A percentile compares a stretch with the other conserved stretches of the same genome.
Evolutionary conservation across 2,329 filamentous ascomycete species (phyloP).

Genomic region (Tolypocladium amazonense): DNA sequence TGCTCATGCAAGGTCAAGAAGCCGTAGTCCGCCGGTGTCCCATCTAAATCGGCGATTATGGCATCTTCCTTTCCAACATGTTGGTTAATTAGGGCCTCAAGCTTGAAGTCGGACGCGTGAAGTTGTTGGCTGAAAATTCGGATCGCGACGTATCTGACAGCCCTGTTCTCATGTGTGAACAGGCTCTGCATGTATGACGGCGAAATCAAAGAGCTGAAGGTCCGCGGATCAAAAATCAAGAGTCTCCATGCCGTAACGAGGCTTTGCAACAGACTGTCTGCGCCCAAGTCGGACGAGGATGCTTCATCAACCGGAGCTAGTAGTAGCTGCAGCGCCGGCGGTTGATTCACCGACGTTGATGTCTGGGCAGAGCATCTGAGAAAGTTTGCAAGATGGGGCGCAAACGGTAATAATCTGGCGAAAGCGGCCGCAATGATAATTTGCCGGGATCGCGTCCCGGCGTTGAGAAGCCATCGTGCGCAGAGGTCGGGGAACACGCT

Average conservation of each 20-base stretch:
- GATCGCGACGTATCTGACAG: slow-evolving; percentile 71
- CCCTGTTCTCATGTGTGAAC: slow-evolving; percentile 47
- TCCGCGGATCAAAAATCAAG: slow-evolving; percentile 61
- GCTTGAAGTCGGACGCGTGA: slow-evolving; percentile 67
- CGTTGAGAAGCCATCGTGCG: slow-evolving; percentile 60
- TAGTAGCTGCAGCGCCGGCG: slow-evolving; percentile 17
- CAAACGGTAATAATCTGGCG: slow-evolving; percentile 70
- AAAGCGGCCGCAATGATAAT: slow-evolving; percentile 55
- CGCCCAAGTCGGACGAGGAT: slow-evolving; percentile 11
- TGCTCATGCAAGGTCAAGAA: slow-evolving; percentile 56
- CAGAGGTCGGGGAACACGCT: slow-evolving; percentile 71
- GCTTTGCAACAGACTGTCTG: slow-evolving; percentile 14
- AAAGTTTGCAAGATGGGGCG: slow-evolving; percentile 67
- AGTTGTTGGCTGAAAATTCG: slow-evolving; percentile 72
- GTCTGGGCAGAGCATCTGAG: slow-evolving; percentile 38
- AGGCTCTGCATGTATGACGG: slow-evolving; percentile 58
- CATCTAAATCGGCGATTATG: slow-evolving; percentile 66
- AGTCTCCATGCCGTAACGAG: slow-evolving; percentile 59
- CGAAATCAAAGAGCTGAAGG: slow-evolving; percentile 55
- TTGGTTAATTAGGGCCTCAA: slow-evolving; percentile 58
- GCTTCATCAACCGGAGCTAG: slow-evolving; percentile 17
- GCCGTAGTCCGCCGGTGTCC: slow-evolving; percentile 62
- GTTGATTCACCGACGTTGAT: slow-evolving; percentile 1
- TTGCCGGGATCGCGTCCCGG: slow-evolving; percentile 26
- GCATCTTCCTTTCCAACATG: slow-evolving; percentile 51